These are phyloP conservation scores for Melastoma candidum DNA, from an alignment of 441 rosid species.

Conservation along the genomic window DNA sequence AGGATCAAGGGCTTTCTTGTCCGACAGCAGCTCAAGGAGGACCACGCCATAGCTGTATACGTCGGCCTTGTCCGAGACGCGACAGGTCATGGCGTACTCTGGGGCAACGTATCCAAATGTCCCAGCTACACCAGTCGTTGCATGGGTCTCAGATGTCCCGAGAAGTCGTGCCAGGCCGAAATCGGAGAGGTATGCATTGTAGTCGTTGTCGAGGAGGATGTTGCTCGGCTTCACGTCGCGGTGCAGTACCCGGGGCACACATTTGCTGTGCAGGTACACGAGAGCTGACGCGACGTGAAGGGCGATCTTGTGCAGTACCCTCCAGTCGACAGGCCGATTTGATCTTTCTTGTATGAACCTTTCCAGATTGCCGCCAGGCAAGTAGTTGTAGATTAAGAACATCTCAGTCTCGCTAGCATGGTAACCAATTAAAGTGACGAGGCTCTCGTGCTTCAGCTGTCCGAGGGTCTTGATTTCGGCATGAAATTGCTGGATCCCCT, in stretches of 20 bases:
- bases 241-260: slow-evolving; percentile 53
- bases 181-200: slow-evolving; percentile 60
- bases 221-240: slow-evolving; percentile 73
- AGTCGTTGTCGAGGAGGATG: slow-evolving; percentile 52
- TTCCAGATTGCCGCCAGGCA: slow-evolving; percentile 67
- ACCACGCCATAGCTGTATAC: slow-evolving; percentile 64
- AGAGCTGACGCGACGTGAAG: slow-evolving; percentile 51
- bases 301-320: slow-evolving; percentile 50
- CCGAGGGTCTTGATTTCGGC: slow-evolving; percentile 65
- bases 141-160: slow-evolving; percentile 64
- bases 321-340: slow-evolving; percentile 30
- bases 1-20: slow-evolving; percentile 31
- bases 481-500: slow-evolving; percentile 57
- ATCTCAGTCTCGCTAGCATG: slow-evolving; percentile 48
- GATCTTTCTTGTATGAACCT: slow-evolving; percentile 48
- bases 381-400: slow-evolving; percentile 57
- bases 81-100: slow-evolving; percentile 30
- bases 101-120: slow-evolving; percentile 57
- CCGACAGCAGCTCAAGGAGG: slow-evolving; percentile 32
- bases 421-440: slow-evolving; percentile 55
- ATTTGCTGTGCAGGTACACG: slow-evolving; percentile 55
- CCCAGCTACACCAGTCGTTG: slow-evolving; percentile 67
- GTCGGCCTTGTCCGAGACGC: slow-evolving; percentile 70
- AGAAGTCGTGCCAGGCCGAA: slow-evolving; percentile 61
- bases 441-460: slow-evolving; percentile 48